phyloP scores from a whole-genome alignment of 169 alveolate genomes.

The Perkinsus marinus region DNA sequence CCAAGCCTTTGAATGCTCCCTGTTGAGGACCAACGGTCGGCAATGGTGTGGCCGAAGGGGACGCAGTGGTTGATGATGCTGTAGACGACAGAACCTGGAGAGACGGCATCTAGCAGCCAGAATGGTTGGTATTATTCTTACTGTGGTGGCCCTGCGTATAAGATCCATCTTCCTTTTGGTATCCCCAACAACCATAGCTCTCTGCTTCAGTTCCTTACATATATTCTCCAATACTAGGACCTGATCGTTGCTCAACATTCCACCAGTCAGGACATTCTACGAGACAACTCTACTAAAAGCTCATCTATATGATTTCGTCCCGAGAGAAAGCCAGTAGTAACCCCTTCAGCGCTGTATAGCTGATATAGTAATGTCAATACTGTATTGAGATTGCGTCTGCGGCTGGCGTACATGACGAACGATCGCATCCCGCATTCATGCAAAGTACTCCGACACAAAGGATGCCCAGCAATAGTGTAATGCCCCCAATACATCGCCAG shows the following conservation, averaged over 20 bases:
- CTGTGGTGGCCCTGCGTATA: neutral
- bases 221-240: neutral
- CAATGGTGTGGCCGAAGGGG: neutral
- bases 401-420: too few relatives aligned
- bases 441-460: too few relatives aligned
- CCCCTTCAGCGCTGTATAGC: too few relatives aligned
- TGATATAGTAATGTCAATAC: too few relatives aligned
- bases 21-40: neutral
- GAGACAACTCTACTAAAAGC: too few relatives aligned
- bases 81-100: neutral
- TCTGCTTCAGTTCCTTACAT: neutral
- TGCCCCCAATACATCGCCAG: too few relatives aligned
- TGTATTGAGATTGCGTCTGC: too few relatives aligned
- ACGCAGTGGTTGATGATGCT: neutral
- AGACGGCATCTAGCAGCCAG: neutral
- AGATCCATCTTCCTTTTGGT: neutral
- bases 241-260: neutral
- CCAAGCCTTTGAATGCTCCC: neutral
- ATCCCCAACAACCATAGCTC: neutral
- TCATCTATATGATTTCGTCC: too few relatives aligned
- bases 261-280: too few relatives aligned
- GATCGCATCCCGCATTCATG: too few relatives aligned
- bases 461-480: too few relatives aligned
- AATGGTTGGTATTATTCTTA: neutral
- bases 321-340: too few relatives aligned